A percentile compares a stretch with the other conserved stretches of the same genome.
Evolutionary conservation across 768 basidiomycete species (phyloP).

Genomic region (Amanita molliuscula): DNA sequence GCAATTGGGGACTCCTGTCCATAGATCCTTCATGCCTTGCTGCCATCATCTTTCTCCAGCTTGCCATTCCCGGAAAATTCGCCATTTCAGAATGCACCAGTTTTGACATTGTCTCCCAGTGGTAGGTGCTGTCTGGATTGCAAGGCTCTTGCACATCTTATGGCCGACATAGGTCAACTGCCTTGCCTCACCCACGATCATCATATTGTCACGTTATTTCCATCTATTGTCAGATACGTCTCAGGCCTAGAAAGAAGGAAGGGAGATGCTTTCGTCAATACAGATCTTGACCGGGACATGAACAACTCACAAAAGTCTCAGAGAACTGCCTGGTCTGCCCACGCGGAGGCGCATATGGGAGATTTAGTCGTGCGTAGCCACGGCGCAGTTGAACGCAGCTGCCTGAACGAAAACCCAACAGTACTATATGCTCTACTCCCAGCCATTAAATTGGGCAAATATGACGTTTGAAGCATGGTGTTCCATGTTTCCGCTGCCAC

Average conservation of each 20-base stretch:
- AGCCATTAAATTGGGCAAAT: slow-evolving; percentile 49
- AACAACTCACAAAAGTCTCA: slow-evolving; percentile 38
- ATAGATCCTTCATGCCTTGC: slow-evolving; percentile 58
- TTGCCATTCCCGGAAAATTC: slow-evolving; percentile 61
- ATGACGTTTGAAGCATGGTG: slow-evolving; percentile 47
- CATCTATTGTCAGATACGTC: slow-evolving; percentile 59
- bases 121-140: slow-evolving; percentile 17
- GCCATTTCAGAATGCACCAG: slow-evolving; percentile 49
- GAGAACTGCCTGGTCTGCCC: slow-evolving; percentile 51
- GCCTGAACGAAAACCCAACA: slow-evolving; percentile 16
- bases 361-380: slow-evolving; percentile 52
- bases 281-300: slow-evolving; percentile 40
- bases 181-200: slow-evolving; percentile 59
- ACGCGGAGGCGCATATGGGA: slow-evolving; percentile 56
- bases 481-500: slow-evolving; percentile 51
- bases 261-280: slow-evolving; percentile 17
- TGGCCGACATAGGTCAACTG: slow-evolving; percentile 43
- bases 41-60: slow-evolving; percentile 58
- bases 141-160: slow-evolving; percentile 7
- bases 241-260: slow-evolving; percentile 32
- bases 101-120: slow-evolving; percentile 68
- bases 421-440: slow-evolving; percentile 57
- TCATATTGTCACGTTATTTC: slow-evolving; percentile 36
- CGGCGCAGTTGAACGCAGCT: not conserved
- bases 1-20: slow-evolving; percentile 53